phyloP scores from a whole-genome alignment of 2,329 filamentous ascomycete genomes.

The Penicillium decumbens region DNA sequence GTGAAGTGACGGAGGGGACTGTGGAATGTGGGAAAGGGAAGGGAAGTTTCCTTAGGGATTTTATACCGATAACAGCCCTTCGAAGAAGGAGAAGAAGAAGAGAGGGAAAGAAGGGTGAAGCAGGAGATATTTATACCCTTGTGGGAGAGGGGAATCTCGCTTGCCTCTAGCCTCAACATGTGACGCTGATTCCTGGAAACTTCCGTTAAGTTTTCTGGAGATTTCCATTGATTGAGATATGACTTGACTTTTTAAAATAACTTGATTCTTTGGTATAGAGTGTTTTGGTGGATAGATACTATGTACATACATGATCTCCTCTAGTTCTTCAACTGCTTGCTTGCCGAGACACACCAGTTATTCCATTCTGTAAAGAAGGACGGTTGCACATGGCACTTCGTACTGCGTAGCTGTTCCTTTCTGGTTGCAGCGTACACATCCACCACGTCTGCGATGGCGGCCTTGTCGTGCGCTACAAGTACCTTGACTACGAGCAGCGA shows the following conservation, averaged over 20 bases:
- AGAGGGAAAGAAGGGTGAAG: neutral
- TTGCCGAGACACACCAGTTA: conserved; percentile 60
- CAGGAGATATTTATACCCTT: neutral
- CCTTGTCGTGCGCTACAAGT: conserved; percentile 46
- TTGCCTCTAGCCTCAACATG: neutral
- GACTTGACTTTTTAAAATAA: neutral
- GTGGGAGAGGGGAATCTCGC: no score
- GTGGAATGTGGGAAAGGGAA: no score
- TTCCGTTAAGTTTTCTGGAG: neutral
- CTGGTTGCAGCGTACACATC: conserved; percentile 62
- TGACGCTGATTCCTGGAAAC: neutral
- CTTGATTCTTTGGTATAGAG: neutral
- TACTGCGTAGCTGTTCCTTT: conserved; percentile 54
- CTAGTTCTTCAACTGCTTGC: conserved; percentile 40
- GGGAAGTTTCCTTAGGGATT: neutral
- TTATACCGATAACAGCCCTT: neutral
- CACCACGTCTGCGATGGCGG: conserved; percentile 53
- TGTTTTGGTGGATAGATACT: neutral
- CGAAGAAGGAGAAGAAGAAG: neutral
- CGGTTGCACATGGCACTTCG: conserved; percentile 57
- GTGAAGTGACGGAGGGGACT: no score
- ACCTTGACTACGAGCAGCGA: conserved; percentile 45
- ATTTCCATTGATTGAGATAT: neutral
- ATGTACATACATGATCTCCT: neutral
- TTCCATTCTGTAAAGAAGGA: conserved; percentile 68